Evolutionary conservation across 768 basidiomycete genomes (phyloP).

Genomic region (Chalciporus piperatus): DNA sequence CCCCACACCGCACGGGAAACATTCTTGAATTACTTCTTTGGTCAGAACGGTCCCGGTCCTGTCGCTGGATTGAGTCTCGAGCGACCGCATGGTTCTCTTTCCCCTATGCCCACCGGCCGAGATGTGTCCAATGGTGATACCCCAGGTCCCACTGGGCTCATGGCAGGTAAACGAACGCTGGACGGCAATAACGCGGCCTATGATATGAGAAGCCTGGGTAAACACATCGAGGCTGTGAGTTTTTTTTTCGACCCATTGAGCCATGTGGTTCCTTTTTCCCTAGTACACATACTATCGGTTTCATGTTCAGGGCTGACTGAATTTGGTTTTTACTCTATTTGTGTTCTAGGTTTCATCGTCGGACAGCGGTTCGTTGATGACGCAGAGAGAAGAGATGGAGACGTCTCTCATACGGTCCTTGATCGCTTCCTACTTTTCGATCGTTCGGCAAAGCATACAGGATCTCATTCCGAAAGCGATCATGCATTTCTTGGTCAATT

Average conservation of each 20-base stretch:
- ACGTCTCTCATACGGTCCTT: constrained; percentile 91
- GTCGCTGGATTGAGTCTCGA: constrained; percentile 55
- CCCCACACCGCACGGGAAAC: constrained; percentile 75
- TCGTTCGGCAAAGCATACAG: constrained; percentile 94
- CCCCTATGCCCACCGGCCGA: constrained; percentile 53
- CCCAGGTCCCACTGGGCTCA: constrained; percentile 52
- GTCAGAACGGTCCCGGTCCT: constrained; percentile 82
- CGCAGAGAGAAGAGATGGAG: constrained; percentile 93
- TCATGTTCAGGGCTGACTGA: constrained; percentile 9
- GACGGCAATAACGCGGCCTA: constrained; percentile 84
- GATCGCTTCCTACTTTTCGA: constrained; percentile 93
- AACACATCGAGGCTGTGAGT: constrained; percentile 94
- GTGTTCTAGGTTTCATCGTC: constrained; percentile 50
- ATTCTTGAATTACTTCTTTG: constrained; percentile 98
- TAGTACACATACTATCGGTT: constrained; percentile 6
- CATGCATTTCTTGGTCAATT: constrained; percentile 97
- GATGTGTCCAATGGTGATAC: constrained; percentile 60
- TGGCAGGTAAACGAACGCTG: constrained; percentile 62
- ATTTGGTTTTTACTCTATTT: constrained; percentile 1
- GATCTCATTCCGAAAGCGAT: constrained; percentile 97
- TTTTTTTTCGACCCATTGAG: neutral
- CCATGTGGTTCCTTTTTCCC: neutral
- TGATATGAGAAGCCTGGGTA: constrained; percentile 98
- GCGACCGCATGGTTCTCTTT: constrained; percentile 23
- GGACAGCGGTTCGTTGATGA: constrained; percentile 59